Percentiles rank a stretch among this genome's conserved stretches.
Conservation (phyloP, 2,329 filamentous ascomycete genomes). For the Paradendryphiella salina region DNA sequence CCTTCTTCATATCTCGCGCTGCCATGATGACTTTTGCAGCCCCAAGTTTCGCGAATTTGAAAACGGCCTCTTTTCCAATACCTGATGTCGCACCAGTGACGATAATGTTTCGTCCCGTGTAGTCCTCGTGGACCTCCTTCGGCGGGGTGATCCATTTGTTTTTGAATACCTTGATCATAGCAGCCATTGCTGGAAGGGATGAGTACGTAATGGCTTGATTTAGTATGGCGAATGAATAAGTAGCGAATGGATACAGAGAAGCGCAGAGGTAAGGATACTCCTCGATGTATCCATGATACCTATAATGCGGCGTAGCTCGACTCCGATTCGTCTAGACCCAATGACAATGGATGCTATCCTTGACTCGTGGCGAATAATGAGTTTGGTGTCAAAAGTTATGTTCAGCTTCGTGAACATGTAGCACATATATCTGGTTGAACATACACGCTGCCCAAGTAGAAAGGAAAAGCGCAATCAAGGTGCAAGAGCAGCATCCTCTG, state of each 20-base stretch:
- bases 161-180: constrained; percentile 32
- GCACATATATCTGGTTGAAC: too few relatives aligned
- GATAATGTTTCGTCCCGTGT: constrained; percentile 49
- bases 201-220: background rate
- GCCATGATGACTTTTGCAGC: constrained; percentile 47
- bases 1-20: constrained; percentile 44
- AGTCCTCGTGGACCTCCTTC: constrained; percentile 38
- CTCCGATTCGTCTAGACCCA: constrained; percentile 16
- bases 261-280: constrained; percentile 52
- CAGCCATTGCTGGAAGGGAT: constrained; percentile 20
- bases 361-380: too few relatives aligned
- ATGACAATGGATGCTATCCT: background rate
- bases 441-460: background rate
- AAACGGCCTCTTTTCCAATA: constrained; percentile 45
- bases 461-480: background rate
- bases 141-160: constrained; percentile 44
- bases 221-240: background rate
- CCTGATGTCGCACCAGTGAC: constrained; percentile 51
- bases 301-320: constrained; percentile 12
- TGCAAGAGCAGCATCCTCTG: background rate
- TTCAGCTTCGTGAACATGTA: too few relatives aligned
- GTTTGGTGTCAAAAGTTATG: too few relatives aligned
- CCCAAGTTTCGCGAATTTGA: constrained; percentile 45
- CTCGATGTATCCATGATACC: background rate
- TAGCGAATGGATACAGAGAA: background rate